Conservation (phyloP, 129 eudicot genomes). For the Artemisia annua region DNA sequence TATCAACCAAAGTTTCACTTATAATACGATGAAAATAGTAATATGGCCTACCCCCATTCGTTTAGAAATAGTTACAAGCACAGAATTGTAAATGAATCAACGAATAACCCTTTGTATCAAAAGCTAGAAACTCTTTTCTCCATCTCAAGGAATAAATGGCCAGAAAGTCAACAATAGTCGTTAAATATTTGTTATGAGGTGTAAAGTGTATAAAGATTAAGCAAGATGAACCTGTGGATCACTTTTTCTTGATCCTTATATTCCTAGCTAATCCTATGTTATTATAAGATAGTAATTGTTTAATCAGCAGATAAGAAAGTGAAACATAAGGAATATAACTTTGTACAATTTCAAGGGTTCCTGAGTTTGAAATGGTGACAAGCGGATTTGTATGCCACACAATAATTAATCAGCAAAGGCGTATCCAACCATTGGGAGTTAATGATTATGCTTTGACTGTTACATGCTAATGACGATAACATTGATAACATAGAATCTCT, state of each 20-base stretch:
- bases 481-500: slow-evolving; percentile 13
- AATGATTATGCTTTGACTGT: slow-evolving; percentile 3
- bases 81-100: neutral
- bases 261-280: neutral
- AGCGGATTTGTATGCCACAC: neutral
- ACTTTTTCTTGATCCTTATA: neutral
- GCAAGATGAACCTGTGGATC: neutral
- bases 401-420: slow-evolving; percentile 5
- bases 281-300: neutral
- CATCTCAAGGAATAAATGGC: no score
- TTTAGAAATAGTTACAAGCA: neutral
- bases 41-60: no score
- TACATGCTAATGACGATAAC: slow-evolving; percentile 8
- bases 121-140: neutral
- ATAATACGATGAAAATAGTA: no score
- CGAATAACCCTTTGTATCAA: no score
- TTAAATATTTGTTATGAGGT: neutral
- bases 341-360: neutral
- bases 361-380: neutral
- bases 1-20: no score
- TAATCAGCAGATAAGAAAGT: neutral
- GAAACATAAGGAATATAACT: neutral
- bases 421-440: slow-evolving; percentile 4
- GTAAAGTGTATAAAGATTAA: neutral
- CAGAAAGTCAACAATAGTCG: neutral